Conservation (phyloP, 306 rosid species). For the Quercus wislizeni region DNA sequence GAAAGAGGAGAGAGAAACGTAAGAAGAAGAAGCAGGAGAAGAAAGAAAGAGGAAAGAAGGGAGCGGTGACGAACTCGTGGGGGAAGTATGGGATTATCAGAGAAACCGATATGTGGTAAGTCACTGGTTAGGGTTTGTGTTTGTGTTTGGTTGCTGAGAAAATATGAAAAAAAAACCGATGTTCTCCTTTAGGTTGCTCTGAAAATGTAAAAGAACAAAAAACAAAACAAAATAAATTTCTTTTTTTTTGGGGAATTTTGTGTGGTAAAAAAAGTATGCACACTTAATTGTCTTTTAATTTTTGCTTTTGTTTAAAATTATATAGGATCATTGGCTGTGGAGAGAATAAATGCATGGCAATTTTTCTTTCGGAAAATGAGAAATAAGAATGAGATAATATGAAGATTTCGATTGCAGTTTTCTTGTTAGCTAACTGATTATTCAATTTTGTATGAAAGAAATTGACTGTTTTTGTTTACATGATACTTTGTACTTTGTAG, state of each 20-base stretch:
- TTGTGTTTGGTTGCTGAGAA: slow-evolving; percentile 15
- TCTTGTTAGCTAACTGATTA: not conserved
- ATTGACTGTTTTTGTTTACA: not conserved
- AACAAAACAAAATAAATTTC: too few species aligned
- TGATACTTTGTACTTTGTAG: slow-evolving; percentile 42
- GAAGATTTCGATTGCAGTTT: too few species aligned
- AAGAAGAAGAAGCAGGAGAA: slow-evolving; percentile 54
- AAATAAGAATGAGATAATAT: too few species aligned
- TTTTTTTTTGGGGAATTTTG: too few species aligned
- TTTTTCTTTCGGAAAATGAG: too few species aligned
- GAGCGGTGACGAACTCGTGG: slow-evolving; percentile 88
- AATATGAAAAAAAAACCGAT: not conserved
- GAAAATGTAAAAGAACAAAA: slow-evolving; percentile 7
- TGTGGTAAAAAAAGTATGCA: too few species aligned
- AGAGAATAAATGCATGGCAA: too few species aligned
- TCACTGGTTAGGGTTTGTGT: not conserved
- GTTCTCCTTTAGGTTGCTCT: slow-evolving; percentile 14
- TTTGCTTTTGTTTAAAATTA: too few species aligned
- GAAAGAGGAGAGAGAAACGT: slow-evolving; percentile 33
- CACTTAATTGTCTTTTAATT: too few species aligned
- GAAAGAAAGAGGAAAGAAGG: slow-evolving; percentile 74
- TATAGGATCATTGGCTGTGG: too few species aligned
- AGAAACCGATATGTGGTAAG: slow-evolving; percentile 99
- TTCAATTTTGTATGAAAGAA: not conserved
- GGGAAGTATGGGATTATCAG: slow-evolving; percentile 82